Evolutionary conservation across 345 rosid genomes (phyloP).

Genomic region (Gossypium australe): DNA sequence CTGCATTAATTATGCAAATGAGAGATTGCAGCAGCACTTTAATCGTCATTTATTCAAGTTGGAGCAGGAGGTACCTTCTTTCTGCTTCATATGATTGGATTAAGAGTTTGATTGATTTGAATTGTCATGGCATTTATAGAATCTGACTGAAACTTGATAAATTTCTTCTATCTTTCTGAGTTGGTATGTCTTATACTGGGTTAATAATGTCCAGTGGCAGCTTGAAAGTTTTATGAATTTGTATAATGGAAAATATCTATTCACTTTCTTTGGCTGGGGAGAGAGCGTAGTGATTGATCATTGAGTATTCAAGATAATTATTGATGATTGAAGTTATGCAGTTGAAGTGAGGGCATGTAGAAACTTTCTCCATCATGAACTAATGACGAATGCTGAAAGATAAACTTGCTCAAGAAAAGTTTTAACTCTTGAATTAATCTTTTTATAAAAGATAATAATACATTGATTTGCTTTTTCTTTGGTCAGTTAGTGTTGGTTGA

Average conservation of each 20-base stretch:
- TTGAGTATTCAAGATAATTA: neutral
- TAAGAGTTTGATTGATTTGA: neutral
- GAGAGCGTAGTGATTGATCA: neutral
- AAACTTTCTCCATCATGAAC: neutral
- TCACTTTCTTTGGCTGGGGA: neutral
- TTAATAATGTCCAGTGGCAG: neutral
- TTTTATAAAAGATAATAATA: neutral
- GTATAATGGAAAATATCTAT: too few relatives aligned
- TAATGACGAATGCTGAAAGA: neutral
- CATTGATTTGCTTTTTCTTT: neutral
- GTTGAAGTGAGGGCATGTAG: neutral
- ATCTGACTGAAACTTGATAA: neutral
- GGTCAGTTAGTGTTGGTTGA: neutral
- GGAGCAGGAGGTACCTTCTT: slow-evolving; percentile 83
- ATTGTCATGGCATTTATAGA: neutral
- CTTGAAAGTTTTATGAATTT: neutral
- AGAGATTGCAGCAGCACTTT: slow-evolving; percentile 97
- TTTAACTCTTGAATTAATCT: neutral
- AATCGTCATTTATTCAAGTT: slow-evolving; percentile 95
- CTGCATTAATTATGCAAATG: slow-evolving; percentile 98
- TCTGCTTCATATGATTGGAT: neutral
- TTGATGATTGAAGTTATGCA: neutral
- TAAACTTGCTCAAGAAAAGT: neutral
- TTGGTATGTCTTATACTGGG: neutral
- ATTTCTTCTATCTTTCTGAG: neutral